A percentile compares a stretch with the other conserved stretches of the same genome.
Conservation (phyloP, 257 asterid species). For the Primulina tabacum region DNA sequence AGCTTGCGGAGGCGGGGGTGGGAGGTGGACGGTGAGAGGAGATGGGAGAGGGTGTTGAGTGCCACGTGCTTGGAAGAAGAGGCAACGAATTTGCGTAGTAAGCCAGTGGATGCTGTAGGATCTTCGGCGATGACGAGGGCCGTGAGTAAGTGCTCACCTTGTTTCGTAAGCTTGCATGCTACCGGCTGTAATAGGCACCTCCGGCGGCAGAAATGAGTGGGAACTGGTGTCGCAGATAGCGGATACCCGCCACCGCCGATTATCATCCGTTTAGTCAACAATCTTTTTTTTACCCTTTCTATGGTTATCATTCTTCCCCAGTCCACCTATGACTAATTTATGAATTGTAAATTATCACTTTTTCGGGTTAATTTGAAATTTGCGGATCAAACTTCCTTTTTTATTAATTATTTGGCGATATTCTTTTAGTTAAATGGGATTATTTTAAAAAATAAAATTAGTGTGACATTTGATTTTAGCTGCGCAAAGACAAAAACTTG, state of each 20-base stretch:
- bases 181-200: neutral
- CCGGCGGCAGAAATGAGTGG: neutral
- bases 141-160: neutral
- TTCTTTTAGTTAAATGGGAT: too few species aligned
- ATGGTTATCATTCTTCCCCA: too few species aligned
- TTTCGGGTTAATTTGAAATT: too few species aligned
- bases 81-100: slow-evolving; percentile 70
- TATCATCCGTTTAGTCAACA: neutral
- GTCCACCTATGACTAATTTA: too few species aligned
- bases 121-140: neutral
- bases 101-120: slow-evolving; percentile 6
- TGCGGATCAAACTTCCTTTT: too few species aligned
- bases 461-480: too few species aligned
- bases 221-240: neutral
- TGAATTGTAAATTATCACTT: too few species aligned
- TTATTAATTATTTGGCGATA: too few species aligned
- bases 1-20: slow-evolving; percentile 29
- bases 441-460: too few species aligned
- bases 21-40: slow-evolving; percentile 55
- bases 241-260: neutral
- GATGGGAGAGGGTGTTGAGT: slow-evolving; percentile 69
- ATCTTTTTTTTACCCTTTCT: too few species aligned
- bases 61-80: slow-evolving; percentile 73
- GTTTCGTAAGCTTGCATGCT: neutral
- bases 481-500: too few species aligned